A percentile compares a stretch with the other conserved stretches of the same genome.
Evolutionary conservation across 352 stramenopile genomes (phyloP).

Genomic region (Phytopythium sindhum): DNA sequence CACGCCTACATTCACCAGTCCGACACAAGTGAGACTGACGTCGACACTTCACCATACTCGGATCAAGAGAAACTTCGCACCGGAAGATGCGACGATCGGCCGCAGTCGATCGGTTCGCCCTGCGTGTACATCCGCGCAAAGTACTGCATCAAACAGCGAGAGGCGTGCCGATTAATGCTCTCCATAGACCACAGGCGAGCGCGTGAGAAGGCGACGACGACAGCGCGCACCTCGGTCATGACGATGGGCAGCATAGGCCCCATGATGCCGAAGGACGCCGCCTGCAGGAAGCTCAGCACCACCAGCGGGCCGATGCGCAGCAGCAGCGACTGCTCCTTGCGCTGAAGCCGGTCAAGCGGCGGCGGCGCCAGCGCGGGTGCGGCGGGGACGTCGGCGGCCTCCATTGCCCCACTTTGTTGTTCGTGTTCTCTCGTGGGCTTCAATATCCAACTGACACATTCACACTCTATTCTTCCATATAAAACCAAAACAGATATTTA

Average conservation of each 20-base stretch:
- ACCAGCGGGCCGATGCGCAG: constrained; percentile 36
- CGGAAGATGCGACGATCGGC: constrained; percentile 31
- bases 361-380: not conserved
- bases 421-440: not conserved
- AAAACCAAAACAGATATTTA: not conserved
- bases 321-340: constrained; percentile 14
- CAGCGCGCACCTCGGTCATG: constrained; percentile 52
- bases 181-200: not conserved
- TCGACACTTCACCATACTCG: not conserved
- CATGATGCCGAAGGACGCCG: constrained; percentile 62
- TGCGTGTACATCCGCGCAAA: constrained; percentile 59
- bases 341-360: not conserved
- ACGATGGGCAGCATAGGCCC: constrained; percentile 63
- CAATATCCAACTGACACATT: not conserved
- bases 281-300: constrained; percentile 42
- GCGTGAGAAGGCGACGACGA: not conserved
- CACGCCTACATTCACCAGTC: constrained; percentile 32
- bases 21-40: not conserved
- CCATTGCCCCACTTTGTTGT: not conserved
- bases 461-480: not conserved
- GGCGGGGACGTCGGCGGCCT: constrained; percentile 1
- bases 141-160: constrained; percentile 36
- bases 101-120: constrained; percentile 54
- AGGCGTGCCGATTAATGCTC: not conserved
- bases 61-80: constrained; percentile 11